Percentiles rank a stretch among this genome's conserved stretches.
These are phyloP conservation scores for Lactarius deliciosus DNA, from an alignment of 768 basidiomycete species.

Conservation along the genomic window DNA sequence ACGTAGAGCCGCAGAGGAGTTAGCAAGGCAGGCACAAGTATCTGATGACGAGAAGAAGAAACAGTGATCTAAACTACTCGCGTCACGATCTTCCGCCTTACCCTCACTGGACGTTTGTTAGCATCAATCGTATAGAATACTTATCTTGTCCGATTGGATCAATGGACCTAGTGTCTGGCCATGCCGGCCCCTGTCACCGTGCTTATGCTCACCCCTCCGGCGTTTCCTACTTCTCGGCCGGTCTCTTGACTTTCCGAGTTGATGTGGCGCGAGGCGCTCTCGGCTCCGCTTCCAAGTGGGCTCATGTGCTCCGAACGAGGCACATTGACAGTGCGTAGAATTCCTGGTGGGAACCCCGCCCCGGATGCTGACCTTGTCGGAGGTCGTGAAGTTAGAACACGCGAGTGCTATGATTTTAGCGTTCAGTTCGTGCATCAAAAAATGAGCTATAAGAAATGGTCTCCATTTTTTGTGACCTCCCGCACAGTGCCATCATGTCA, in stretches of 20 bases:
- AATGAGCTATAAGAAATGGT: slow-evolving; percentile 16
- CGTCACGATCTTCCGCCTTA: slow-evolving; percentile 18
- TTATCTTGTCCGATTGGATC: slow-evolving; percentile 23
- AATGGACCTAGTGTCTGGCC: slow-evolving; percentile 18
- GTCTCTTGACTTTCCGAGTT: slow-evolving; percentile 24
- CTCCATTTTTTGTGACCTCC: not conserved
- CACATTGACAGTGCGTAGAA: slow-evolving; percentile 25
- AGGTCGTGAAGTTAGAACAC: slow-evolving; percentile 11
- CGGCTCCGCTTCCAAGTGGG: slow-evolving; percentile 23
- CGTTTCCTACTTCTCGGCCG: slow-evolving; percentile 14
- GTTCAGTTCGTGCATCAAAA: slow-evolving; percentile 7
- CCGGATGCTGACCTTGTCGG: slow-evolving; percentile 18
- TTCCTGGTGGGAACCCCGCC: slow-evolving; percentile 25
- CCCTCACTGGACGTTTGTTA: slow-evolving; percentile 18
- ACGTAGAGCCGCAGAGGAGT: slow-evolving; percentile 48
- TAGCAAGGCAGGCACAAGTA: slow-evolving; percentile 30
- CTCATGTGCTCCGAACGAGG: slow-evolving; percentile 13
- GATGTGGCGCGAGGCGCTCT: slow-evolving; percentile 15
- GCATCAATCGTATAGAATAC: slow-evolving; percentile 29
- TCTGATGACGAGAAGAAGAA: slow-evolving; percentile 37
- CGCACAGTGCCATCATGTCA: slow-evolving; percentile 19
- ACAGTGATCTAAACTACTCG: slow-evolving; percentile 31
- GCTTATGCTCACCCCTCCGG: slow-evolving; percentile 11
- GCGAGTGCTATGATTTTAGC: slow-evolving; percentile 15
- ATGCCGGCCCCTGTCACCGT: slow-evolving; percentile 11